Conservation (phyloP, 768 basidiomycete genomes). For the Mycena sanguinolenta region DNA sequence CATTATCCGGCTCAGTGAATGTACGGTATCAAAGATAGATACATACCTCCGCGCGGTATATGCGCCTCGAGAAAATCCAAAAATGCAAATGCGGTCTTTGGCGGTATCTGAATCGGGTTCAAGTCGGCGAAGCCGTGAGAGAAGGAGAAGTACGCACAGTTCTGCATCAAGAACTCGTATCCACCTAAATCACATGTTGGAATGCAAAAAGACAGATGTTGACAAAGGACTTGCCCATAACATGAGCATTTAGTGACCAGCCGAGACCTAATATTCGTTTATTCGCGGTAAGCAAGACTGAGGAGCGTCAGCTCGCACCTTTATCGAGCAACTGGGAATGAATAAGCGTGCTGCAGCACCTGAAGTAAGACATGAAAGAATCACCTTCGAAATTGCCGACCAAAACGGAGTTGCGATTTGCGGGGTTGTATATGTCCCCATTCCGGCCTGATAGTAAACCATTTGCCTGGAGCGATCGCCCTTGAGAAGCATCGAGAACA, state of each 20-base stretch:
- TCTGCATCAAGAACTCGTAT: constrained; percentile 71
- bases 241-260: constrained; percentile 61
- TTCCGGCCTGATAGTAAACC: constrained; percentile 73
- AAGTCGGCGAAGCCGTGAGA: too few relatives aligned
- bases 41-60: constrained; percentile 52
- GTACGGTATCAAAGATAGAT: background rate
- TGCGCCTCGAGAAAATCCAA: constrained; percentile 78
- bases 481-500: constrained; percentile 67
- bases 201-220: background rate
- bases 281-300: too few relatives aligned
- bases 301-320: too few relatives aligned
- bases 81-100: constrained; percentile 73
- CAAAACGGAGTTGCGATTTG: constrained; percentile 52
- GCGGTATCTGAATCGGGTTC: constrained; percentile 48
- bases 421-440: constrained; percentile 63
- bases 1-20: background rate
- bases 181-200: constrained; percentile 54
- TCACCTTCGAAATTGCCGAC: constrained; percentile 56
- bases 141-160: background rate
- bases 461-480: constrained; percentile 64
- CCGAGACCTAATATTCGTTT: too few relatives aligned
- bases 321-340: constrained; percentile 56
- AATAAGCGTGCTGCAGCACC: background rate
- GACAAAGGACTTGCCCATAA: constrained; percentile 54
- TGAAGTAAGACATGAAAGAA: background rate